Evolutionary conservation across 352 stramenopile genomes (phyloP), one percentile per base, ranked within the genome.

Genomic region (Peronosclerospora sorghi): DNA sequence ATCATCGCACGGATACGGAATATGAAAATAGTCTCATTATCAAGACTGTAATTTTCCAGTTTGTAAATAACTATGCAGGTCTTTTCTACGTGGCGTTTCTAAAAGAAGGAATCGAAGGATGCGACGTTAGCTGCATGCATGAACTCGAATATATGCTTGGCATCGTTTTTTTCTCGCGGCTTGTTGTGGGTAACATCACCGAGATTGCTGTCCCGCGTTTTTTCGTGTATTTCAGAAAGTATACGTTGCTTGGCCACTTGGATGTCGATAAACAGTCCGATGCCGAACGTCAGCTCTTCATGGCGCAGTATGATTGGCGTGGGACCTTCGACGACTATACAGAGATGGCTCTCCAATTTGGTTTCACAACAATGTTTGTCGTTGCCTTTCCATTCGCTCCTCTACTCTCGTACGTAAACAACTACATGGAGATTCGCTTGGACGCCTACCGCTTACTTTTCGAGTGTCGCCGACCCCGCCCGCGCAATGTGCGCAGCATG

Each of bases 11-110:
- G 5, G 66, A 95, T 50, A 65, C 76, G 41, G 72, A 83, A 40
- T 88, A 95, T 55, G 66, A 96, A 46, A 95, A 96, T 63, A 94
- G 79, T 56, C 51, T 97, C 30, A 96, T 96, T 45, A 53, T 96
- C 45, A 97, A 97, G 68, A 89, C 86, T 47, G 83, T 97, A 44
- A 78, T 96, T 35, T 97, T 97, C 60, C 88, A 97, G 69, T 95
- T 95, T 30, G 94, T 97, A 55, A 95, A 97, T 72, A 94, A 94
- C 51, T 97, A 96, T 65, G 68, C 94, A n/a, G 77, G 75, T 40
- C 58, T 97, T 32, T 96, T 97, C 57, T 97, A 97, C 62, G 72
- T 97, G 13, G 87, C 88, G 23, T 94, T 97, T 53, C 69, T 96
- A 39, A 95, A 97, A 51, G 58, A 81, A 35, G 76, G 59, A 17